Evolutionary conservation across 108 stramenopile genomes (phyloP), one percentile per base, ranked within the genome.

Genomic region (Skeletonema marinoi): DNA sequence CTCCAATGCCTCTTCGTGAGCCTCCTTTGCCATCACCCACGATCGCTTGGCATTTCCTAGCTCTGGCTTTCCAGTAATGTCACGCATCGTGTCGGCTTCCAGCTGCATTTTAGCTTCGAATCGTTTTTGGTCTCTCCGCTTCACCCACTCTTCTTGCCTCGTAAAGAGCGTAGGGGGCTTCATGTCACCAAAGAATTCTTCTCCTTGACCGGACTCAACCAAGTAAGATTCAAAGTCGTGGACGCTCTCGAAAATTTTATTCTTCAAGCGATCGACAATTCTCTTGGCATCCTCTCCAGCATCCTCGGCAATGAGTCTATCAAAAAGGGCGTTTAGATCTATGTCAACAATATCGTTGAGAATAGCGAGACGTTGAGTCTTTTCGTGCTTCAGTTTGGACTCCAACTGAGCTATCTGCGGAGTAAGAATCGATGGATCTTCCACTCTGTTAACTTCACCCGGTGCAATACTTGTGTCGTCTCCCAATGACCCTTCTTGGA

Each of bases 291-390:
- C 64, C 8, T 71, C 80, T 31, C 68, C 65, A 4, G 70, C 42
- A 41, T 71, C 65, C 66, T 46, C 65, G 30, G 73, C 33, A 13
- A 75, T 16, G 33, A 81, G 63, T 19, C 58, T 73, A 30, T 75
- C 74, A 61, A 81, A 71, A 4, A 60, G 36, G 2, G 65, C 50
- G 42, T 71, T 75, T 56, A 71, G 58, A 41, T 81, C 70, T 39
- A 75, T 71, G 16, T 81, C 80, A n/a, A 81, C 74, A 60, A 81
- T 75, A 54, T 75, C 80, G 68, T 81, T 81, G 8, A 81, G 64
- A 32, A 59, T 71, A 9, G 80, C 73, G 25, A 38, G 25, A 6
- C 74, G 65, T 32, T 81, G 74, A 19, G 41, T 65, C 62, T 67
- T 75, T 31, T 75, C 71, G 6, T 62, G 64, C 68, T 74, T 81